phyloP scores from a whole-genome alignment of 495 filamentous ascomycete species.

The Podospora pseudoanserina region DNA sequence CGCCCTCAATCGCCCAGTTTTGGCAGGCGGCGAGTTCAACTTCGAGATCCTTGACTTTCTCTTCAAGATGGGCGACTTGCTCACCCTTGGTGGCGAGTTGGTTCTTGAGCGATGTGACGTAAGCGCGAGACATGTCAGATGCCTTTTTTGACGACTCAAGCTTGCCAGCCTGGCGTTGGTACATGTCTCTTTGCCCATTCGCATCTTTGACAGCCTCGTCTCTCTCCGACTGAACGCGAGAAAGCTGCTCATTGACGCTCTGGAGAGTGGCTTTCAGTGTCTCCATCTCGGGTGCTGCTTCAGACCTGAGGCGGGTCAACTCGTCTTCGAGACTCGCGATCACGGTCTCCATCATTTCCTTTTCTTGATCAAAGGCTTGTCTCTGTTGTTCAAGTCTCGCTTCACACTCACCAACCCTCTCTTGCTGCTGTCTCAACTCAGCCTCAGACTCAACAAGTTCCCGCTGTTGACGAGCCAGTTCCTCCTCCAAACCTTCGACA shows the following conservation, averaged over 20 bases:
- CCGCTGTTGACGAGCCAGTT: background rate
- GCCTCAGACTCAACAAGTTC: background rate
- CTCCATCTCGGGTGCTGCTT: background rate
- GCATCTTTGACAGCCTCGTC: background rate
- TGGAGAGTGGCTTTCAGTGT: background rate
- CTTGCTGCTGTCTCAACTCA: background rate
- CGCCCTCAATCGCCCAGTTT: too few relatives aligned
- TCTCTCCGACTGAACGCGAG: background rate
- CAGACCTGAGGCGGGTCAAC: background rate
- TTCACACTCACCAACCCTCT: background rate
- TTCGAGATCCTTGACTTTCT: background rate
- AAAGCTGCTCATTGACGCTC: background rate
- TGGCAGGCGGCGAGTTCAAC: too few relatives aligned
- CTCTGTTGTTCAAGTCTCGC: background rate
- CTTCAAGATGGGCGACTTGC: too few relatives aligned
- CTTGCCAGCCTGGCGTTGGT: background rate
- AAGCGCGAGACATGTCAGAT: background rate
- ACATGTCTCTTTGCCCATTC: background rate
- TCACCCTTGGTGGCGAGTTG: background rate
- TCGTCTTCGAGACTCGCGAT: background rate
- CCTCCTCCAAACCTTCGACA: background rate
- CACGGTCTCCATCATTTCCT: too few relatives aligned
- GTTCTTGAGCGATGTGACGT: background rate
- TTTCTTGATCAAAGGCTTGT: too few relatives aligned
- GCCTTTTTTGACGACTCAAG: background rate